phyloP scores from a whole-genome alignment of 2,329 filamentous ascomycete genomes.

The Pseudopithomyces maydicus region DNA sequence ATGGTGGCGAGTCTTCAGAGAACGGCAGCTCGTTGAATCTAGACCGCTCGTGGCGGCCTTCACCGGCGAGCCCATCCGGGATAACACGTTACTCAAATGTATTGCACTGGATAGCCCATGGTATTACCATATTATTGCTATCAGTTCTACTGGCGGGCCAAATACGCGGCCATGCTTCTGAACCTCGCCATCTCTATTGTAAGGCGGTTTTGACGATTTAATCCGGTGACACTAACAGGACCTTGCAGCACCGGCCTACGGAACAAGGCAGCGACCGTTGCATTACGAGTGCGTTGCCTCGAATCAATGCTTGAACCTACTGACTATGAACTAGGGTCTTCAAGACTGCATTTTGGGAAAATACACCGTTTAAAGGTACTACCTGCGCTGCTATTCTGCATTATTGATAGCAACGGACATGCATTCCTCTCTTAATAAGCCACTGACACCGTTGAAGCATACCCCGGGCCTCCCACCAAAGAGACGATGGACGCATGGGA shows the following conservation, averaged over 20 bases:
- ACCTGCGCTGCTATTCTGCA: not conserved
- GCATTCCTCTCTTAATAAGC: too few relatives aligned
- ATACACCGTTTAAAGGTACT: constrained; percentile 8
- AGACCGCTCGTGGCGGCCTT: not conserved
- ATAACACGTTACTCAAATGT: not conserved
- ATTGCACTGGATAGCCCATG: not conserved
- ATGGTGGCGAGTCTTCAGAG: not conserved
- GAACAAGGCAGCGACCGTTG: not conserved
- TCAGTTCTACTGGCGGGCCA: not conserved
- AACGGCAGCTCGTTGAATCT: not conserved
- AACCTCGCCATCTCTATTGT: not conserved
- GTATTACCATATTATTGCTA: not conserved
- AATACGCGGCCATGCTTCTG: not conserved
- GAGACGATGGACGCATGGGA: constrained; percentile 4
- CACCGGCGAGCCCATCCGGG: too few relatives aligned
- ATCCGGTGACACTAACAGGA: not conserved
- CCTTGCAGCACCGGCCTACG: not conserved
- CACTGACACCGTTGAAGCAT: not conserved
- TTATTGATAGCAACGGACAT: not conserved
- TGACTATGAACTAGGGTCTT: not conserved
- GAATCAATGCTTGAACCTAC: not conserved
- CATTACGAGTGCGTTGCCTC: not conserved
- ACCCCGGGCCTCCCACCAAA: not conserved
- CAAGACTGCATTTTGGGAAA: constrained; percentile 8
- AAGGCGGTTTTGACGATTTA: not conserved